Conservation (phyloP, 371 early-diverging fungal genomes). For the Mucor piriformis region DNA sequence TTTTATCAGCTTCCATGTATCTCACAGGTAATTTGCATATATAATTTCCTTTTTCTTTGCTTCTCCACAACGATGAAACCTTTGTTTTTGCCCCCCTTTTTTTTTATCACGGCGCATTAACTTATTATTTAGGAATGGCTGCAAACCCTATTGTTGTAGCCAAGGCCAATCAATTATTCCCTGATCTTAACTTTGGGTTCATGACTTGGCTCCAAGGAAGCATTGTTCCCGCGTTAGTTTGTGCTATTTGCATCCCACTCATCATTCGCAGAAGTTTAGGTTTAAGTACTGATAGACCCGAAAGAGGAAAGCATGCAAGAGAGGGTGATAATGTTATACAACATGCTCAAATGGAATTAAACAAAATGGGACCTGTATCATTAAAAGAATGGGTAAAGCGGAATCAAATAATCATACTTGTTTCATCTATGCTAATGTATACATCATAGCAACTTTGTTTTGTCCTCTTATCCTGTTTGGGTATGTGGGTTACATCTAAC, state of each 20-base stretch:
- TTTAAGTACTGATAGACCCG: conserved; percentile 21
- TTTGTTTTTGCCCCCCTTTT: neutral
- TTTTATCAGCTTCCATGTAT: conserved; percentile 67
- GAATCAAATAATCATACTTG: neutral
- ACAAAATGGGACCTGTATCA: conserved; percentile 28
- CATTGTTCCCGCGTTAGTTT: conserved; percentile 51
- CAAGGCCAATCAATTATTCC: conserved; percentile 55
- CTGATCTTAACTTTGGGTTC: conserved; percentile 59
- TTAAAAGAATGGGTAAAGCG: conserved; percentile 26
- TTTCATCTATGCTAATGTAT: conserved; percentile 4
- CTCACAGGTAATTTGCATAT: conserved; percentile 48
- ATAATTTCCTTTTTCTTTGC: neutral
- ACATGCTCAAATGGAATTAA: conserved; percentile 25
- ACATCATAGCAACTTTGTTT: conserved; percentile 46
- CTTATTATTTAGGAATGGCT: conserved; percentile 56
- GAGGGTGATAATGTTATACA: conserved; percentile 21
- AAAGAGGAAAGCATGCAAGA: conserved; percentile 20
- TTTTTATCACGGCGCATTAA: neutral
- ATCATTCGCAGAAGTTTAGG: conserved; percentile 35
- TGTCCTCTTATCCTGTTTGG: conserved; percentile 61
- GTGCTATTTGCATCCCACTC: conserved; percentile 46
- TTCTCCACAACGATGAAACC: neutral
- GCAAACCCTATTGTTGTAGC: conserved; percentile 67
- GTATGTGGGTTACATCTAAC: conserved; percentile 70
- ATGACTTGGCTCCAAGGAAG: conserved; percentile 62